A percentile compares a stretch with the other conserved stretches of the same genome.
These are phyloP conservation scores for Zhuliangozyma parablackwelliae DNA, from an alignment of 1,139 yeast genomes.

Conservation along the genomic window DNA sequence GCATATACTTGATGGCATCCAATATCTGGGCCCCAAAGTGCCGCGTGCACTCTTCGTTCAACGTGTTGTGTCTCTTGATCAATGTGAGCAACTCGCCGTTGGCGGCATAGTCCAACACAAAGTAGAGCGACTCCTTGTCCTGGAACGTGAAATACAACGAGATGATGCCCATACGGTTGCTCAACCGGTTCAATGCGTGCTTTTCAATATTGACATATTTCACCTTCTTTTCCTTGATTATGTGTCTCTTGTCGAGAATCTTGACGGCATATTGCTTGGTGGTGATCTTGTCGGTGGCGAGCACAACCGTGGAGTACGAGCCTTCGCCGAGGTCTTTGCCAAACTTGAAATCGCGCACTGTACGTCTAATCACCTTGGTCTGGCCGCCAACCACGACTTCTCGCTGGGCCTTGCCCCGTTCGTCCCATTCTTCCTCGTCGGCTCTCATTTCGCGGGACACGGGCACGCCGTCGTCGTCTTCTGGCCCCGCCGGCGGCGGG, in stretches of 20 bases:
- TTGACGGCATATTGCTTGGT: slow-evolving; percentile 80
- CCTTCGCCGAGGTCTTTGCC: slow-evolving; percentile 92
- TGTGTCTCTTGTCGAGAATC: slow-evolving; percentile 87
- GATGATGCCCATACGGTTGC: slow-evolving; percentile 70
- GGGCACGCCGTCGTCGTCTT: slow-evolving; percentile 6
- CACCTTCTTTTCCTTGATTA: slow-evolving; percentile 89
- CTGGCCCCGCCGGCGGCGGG: neutral
- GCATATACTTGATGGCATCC: slow-evolving; percentile 66
- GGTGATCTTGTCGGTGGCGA: slow-evolving; percentile 78
- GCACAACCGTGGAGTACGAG: slow-evolving; percentile 88
- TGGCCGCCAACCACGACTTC: slow-evolving; percentile 14
- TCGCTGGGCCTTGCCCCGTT: slow-evolving; percentile 37
- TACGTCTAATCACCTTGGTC: slow-evolving; percentile 41
- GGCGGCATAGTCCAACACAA: slow-evolving; percentile 88
- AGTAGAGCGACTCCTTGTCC: slow-evolving; percentile 81
- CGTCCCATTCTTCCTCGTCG: slow-evolving; percentile 26
- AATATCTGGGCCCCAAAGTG: slow-evolving; percentile 64
- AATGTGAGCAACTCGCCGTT: slow-evolving; percentile 85
- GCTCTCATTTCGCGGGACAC: slow-evolving; percentile 4
- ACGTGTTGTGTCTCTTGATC: slow-evolving; percentile 70
- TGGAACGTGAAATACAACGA: slow-evolving; percentile 90
- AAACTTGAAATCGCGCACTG: slow-evolving; percentile 82
- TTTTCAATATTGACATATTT: slow-evolving; percentile 96
- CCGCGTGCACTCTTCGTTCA: slow-evolving; percentile 72
- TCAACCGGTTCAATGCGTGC: slow-evolving; percentile 80